Conservation (phyloP, 2,329 filamentous ascomycete species). For the Chaetomium globosum region DNA sequence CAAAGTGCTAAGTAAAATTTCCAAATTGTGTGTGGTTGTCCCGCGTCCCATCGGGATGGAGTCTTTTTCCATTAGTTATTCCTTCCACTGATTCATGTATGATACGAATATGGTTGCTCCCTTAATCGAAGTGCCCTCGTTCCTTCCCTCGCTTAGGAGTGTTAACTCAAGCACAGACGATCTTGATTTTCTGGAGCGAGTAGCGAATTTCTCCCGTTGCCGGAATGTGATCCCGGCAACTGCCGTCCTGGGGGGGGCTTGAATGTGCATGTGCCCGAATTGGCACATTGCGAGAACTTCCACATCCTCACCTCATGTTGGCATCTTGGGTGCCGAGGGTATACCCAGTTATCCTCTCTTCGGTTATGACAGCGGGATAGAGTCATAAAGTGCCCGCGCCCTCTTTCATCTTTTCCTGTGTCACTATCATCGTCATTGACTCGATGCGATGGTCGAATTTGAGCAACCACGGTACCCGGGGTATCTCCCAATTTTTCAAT, state of each 20-base stretch:
- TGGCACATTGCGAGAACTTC: background rate
- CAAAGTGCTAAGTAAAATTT: conserved; percentile 2
- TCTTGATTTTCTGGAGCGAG: background rate
- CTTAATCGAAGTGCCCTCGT: background rate
- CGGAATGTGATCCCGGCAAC: conserved; percentile 1
- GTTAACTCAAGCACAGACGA: background rate
- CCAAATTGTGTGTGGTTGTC: background rate
- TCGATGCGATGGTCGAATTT: background rate
- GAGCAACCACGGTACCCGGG: background rate
- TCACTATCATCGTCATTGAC: conserved; percentile 5
- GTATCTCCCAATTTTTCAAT: conserved; percentile 12
- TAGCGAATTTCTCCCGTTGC: background rate
- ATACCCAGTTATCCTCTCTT: too few relatives aligned
- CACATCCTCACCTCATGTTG: background rate
- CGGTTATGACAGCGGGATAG: too few relatives aligned
- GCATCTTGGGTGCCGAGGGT: background rate
- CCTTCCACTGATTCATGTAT: background rate
- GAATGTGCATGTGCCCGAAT: conserved; percentile 1
- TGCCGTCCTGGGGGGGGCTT: background rate
- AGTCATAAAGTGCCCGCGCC: background rate
- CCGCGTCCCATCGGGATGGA: background rate
- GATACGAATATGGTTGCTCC: background rate
- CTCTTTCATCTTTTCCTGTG: background rate
- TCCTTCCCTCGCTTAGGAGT: background rate
- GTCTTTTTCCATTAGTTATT: background rate